These are phyloP conservation scores for Iodosphaeria phyllophila DNA, from an alignment of 2,329 filamentous ascomycete genomes.

Conservation along the genomic window DNA sequence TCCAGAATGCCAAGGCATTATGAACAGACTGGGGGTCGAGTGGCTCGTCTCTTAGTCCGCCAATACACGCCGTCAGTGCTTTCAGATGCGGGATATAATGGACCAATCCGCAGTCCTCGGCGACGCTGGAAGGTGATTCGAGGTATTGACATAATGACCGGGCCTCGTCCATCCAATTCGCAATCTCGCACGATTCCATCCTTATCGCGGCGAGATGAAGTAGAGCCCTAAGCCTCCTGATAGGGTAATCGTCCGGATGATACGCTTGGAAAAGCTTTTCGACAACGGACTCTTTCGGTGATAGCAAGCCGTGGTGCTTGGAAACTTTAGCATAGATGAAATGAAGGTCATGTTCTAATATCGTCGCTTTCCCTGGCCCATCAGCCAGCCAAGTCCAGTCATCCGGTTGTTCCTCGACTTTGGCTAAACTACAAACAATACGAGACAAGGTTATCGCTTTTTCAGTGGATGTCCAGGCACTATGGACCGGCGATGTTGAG, in stretches of 20 bases:
- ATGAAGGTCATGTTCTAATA: slow-evolving; percentile 41
- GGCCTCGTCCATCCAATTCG: slow-evolving; percentile 19
- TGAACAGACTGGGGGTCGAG: slow-evolving; percentile 14
- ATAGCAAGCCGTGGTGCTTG: slow-evolving; percentile 15
- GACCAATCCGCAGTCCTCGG: slow-evolving; percentile 24
- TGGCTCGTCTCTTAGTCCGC: slow-evolving; percentile 21
- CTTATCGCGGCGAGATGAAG: slow-evolving; percentile 27
- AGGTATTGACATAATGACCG: slow-evolving; percentile 18
- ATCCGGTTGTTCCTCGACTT: slow-evolving; percentile 34
- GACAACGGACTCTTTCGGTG: slow-evolving; percentile 25
- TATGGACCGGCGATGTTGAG: slow-evolving; percentile 25
- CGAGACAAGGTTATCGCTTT: slow-evolving; percentile 35
- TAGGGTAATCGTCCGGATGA: slow-evolving; percentile 26
- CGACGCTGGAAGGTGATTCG: slow-evolving; percentile 17
- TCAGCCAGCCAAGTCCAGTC: slow-evolving; percentile 36
- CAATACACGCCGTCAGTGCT: slow-evolving; percentile 24
- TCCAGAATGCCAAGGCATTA: slow-evolving; percentile 25
- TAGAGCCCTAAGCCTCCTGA: slow-evolving; percentile 32
- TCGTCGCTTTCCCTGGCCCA: slow-evolving; percentile 32
- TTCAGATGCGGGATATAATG: slow-evolving; percentile 29
- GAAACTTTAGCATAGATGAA: slow-evolving; percentile 21
- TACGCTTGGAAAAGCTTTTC: slow-evolving; percentile 30
- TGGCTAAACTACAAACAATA: slow-evolving; percentile 38
- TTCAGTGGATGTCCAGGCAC: slow-evolving; percentile 32
- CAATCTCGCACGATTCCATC: slow-evolving; percentile 23